phyloP scores from a whole-genome alignment of 2,329 filamentous ascomycete species.

The Polychaeton citri region DNA sequence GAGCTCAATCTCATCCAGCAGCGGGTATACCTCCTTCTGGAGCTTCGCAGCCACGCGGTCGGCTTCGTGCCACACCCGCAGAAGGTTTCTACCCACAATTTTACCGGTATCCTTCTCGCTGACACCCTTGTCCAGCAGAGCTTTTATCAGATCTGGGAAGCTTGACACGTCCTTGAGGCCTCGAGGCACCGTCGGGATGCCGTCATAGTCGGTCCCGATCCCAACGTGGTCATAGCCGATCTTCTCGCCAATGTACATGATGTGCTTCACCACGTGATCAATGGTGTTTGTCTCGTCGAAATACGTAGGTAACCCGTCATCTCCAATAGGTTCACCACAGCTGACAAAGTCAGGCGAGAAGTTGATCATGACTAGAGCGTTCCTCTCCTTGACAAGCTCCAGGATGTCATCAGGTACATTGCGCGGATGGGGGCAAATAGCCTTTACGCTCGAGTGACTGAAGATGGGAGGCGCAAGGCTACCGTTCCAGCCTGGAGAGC shows the following conservation, averaged over 20 bases:
- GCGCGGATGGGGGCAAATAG: constrained; percentile 72
- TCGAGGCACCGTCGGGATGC: constrained; percentile 49
- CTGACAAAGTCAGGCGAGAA: constrained; percentile 74
- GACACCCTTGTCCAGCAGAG: constrained; percentile 60
- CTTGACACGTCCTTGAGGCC: constrained; percentile 78
- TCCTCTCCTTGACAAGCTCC: constrained; percentile 56
- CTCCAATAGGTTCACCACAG: constrained; percentile 45
- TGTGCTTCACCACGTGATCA: constrained; percentile 64
- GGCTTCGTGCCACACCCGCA: constrained; percentile 72
- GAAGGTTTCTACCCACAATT: constrained; percentile 64
- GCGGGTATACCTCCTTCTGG: constrained; percentile 36
- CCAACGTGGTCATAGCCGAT: constrained; percentile 85
- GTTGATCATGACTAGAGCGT: constrained; percentile 82
- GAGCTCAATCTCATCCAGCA: constrained; percentile 29
- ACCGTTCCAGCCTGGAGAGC: constrained; percentile 46
- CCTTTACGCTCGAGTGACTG: constrained; percentile 71
- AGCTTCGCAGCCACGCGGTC: constrained; percentile 57
- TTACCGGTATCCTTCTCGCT: constrained; percentile 61
- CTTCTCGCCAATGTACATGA: constrained; percentile 65
- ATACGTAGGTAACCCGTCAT: constrained; percentile 50
- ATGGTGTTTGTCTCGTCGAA: constrained; percentile 59
- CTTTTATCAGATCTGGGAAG: constrained; percentile 64
- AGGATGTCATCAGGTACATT: constrained; percentile 83
- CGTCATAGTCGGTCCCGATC: constrained; percentile 82
- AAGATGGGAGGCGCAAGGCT: constrained; percentile 76